These are phyloP conservation scores for Myochromella boudieri DNA, from an alignment of 768 basidiomycete species.

Conservation along the genomic window DNA sequence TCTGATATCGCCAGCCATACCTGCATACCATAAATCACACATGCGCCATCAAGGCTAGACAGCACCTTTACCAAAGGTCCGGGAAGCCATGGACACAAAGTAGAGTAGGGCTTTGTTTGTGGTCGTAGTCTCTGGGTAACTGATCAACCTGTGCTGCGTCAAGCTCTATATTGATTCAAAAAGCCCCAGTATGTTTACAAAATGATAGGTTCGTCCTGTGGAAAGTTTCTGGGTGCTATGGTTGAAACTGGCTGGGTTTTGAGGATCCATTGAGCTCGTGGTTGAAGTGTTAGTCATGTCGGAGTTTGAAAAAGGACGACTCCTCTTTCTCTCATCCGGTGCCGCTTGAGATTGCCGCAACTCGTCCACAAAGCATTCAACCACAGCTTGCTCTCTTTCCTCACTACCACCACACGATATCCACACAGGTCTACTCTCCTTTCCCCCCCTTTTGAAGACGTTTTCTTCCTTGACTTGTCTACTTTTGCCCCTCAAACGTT, in stretches of 20 bases:
- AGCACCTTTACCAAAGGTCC: conserved; percentile 46
- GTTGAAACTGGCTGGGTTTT: conserved; percentile 44
- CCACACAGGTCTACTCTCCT: conserved; percentile 16
- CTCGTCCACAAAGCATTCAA: conserved; percentile 16
- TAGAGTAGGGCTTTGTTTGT: conserved; percentile 45
- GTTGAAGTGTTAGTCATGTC: background rate
- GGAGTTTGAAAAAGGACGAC: conserved; percentile 25
- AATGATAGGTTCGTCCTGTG: conserved; percentile 67
- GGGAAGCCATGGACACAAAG: conserved; percentile 85
- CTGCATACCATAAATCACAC: conserved; percentile 27
- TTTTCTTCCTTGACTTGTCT: conserved; percentile 21
- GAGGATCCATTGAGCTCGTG: conserved; percentile 43
- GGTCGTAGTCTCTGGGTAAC: conserved; percentile 43
- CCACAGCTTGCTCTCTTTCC: conserved; percentile 8
- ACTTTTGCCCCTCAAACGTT: background rate
- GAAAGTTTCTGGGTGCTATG: conserved; percentile 51
- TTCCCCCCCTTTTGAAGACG: conserved; percentile 22
- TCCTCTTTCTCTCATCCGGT: conserved; percentile 25
- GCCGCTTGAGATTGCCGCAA: conserved; percentile 24
- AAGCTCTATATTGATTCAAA: background rate
- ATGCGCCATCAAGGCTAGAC: background rate
- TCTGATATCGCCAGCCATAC: conserved; percentile 79
- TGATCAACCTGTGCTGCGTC: conserved; percentile 48
- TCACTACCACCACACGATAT: conserved; percentile 3
- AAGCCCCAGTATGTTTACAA: conserved; percentile 34